Evolutionary conservation across 2,329 filamentous ascomycete species (phyloP).

Genomic region (Aspergillus spinulosporus): DNA sequence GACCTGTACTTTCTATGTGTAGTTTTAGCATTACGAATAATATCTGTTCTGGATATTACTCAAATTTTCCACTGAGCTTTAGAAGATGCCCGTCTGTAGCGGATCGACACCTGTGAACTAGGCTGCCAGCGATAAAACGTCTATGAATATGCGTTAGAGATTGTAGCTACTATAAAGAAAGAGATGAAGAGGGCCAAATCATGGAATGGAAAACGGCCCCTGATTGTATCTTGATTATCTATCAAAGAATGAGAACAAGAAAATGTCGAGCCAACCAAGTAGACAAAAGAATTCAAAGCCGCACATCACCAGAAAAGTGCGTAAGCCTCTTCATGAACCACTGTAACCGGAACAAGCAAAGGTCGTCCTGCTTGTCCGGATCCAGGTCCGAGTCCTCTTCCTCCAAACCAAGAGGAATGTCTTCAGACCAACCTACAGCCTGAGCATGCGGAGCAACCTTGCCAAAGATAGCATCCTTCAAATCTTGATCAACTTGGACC

Average conservation of each 20-base stretch:
- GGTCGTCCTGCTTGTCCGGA: background rate
- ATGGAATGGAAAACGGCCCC: too few species aligned
- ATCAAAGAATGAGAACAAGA: background rate
- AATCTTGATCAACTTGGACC: background rate
- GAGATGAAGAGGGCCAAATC: too few species aligned
- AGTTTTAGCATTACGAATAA: constrained; percentile 11
- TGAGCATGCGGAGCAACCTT: background rate
- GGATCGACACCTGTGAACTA: too few species aligned
- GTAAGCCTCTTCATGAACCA: background rate
- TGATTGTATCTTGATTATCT: background rate
- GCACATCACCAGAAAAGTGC: background rate
- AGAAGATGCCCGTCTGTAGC: background rate
- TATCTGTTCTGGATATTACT: background rate
- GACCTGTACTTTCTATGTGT: constrained; percentile 12
- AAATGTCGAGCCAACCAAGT: background rate
- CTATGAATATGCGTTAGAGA: too few species aligned
- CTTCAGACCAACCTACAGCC: background rate
- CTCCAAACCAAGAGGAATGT: background rate
- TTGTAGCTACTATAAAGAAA: too few species aligned
- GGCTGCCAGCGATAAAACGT: too few species aligned
- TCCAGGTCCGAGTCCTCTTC: background rate
- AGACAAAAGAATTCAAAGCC: background rate
- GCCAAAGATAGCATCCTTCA: background rate
- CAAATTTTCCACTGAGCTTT: background rate
- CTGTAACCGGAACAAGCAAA: background rate